phyloP scores from a whole-genome alignment of 352 stramenopile genomes.

The Globisporangium orthogonon region DNA sequence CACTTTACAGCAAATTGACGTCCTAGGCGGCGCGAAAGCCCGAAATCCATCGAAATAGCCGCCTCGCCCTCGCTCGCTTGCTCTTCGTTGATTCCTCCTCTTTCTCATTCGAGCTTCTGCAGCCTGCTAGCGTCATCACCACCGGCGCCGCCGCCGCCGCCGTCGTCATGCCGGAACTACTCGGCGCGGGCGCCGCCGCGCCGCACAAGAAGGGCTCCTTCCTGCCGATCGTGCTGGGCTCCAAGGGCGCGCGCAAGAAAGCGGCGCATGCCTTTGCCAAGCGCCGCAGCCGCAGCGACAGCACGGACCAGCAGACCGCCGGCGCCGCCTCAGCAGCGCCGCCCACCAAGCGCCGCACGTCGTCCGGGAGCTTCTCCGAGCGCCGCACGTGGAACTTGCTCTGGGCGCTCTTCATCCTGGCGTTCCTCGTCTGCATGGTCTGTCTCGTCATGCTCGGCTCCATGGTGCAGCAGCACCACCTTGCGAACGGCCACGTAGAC shows the following conservation, averaged over 20 bases:
- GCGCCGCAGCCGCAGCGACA: constrained; percentile 23
- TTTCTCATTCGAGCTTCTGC: too few species aligned
- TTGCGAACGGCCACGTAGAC: constrained; percentile 40
- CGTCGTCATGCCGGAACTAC: constrained; percentile 22
- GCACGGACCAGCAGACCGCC: constrained; percentile 9
- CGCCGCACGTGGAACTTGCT: constrained; percentile 37
- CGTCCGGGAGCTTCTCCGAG: constrained; percentile 10
- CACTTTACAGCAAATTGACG: too few species aligned
- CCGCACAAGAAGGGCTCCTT: constrained; percentile 26
- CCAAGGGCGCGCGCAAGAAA: constrained; percentile 26
- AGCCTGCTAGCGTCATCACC: neutral
- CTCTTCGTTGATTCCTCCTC: too few species aligned
- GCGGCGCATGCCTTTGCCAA: constrained; percentile 12
- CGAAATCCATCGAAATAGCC: too few species aligned
- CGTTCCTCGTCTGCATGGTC: constrained; percentile 36
- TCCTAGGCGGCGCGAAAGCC: too few species aligned
- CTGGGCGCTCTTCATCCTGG: constrained; percentile 35
- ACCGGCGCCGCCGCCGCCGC: neutral
- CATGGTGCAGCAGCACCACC: constrained; percentile 36
- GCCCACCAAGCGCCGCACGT: neutral
- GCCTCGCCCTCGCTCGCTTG: too few species aligned
- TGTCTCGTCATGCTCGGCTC: constrained; percentile 41
- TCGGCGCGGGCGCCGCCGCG: neutral
- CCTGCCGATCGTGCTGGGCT: constrained; percentile 30
- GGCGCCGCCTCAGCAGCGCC: neutral